phyloP scores from a whole-genome alignment of 345 rosid species.

The Sonneratia alba region DNA sequence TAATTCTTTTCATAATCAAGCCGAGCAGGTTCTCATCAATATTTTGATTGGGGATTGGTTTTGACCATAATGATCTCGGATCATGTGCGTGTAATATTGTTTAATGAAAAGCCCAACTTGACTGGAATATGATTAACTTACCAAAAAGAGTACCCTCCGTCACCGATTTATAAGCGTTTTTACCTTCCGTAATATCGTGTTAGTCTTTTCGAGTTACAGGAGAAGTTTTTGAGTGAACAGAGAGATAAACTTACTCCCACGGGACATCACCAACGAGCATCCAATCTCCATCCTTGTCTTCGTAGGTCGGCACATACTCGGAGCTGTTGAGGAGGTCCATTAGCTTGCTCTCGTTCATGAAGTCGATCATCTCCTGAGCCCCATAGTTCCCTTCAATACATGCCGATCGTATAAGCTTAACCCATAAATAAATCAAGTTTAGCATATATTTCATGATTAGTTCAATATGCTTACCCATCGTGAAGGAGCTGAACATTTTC shows the following conservation, averaged over 20 bases:
- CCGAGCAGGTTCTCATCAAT: neutral
- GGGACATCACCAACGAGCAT: slow-evolving; percentile 99
- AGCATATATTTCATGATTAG: neutral
- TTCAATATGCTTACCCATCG: slow-evolving; percentile 51
- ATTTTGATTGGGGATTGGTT: neutral
- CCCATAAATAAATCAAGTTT: neutral
- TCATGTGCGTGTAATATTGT: neutral
- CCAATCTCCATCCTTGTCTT: slow-evolving; percentile 98
- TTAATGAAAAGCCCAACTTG: neutral
- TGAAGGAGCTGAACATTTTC: slow-evolving; percentile 94
- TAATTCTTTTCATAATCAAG: no score
- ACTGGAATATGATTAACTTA: no score
- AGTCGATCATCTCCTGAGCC: slow-evolving; percentile 84
- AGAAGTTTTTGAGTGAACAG: neutral
- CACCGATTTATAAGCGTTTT: neutral
- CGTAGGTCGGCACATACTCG: slow-evolving; percentile 90
- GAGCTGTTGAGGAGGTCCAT: slow-evolving; percentile 85
- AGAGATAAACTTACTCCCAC: slow-evolving; percentile 61
- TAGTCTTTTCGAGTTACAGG: neutral
- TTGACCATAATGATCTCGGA: neutral
- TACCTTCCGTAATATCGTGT: neutral
- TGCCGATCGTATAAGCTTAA: neutral
- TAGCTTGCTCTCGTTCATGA: slow-evolving; percentile 91
- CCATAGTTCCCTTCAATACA: slow-evolving; percentile 43
- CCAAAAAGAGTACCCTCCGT: neutral